Conservation (phyloP, 257 asterid species). For the Solanum corneliomulleri region DNA sequence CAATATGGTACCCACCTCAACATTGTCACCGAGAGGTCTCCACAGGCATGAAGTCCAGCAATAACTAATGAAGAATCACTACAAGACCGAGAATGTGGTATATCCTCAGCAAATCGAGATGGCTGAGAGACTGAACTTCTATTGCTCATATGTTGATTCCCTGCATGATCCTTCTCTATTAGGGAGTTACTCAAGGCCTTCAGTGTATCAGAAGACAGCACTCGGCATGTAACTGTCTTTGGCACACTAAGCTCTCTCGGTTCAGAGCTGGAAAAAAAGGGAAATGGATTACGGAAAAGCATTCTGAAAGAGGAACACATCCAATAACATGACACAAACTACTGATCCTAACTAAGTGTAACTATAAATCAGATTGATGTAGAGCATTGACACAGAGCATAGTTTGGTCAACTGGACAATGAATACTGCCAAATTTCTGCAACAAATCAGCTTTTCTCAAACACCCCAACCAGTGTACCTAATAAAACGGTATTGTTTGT, state of each 20-base stretch:
- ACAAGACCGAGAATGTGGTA: conserved; percentile 8
- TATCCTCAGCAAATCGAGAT: conserved; percentile 12
- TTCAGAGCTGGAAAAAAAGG: conserved; percentile 27
- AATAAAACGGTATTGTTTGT: not conserved
- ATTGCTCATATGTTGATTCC: conserved; percentile 6
- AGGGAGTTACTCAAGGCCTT: conserved; percentile 41
- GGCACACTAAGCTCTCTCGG: conserved; percentile 34
- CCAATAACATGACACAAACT: not conserved
- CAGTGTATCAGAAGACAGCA: conserved; percentile 52
- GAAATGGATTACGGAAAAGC: not conserved
- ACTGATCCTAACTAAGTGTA: not conserved
- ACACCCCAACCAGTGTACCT: not conserved
- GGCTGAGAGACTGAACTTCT: conserved; percentile 8
- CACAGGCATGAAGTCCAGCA: conserved; percentile 98
- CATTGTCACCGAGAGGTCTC: conserved; percentile 94
- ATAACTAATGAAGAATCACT: conserved; percentile 46
- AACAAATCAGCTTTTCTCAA: not conserved
- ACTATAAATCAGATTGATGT: not conserved
- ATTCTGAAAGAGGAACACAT: not conserved
- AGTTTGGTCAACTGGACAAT: not conserved
- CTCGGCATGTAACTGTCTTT: conserved; percentile 70
- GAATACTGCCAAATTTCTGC: not conserved
- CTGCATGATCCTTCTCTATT: conserved; percentile 17
- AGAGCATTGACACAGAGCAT: not conserved
- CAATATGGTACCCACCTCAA: conserved; percentile 45